These are phyloP conservation scores for Colletotrichum sp. DNA, from an alignment of 2,329 filamentous ascomycete species.

Conservation along the genomic window DNA sequence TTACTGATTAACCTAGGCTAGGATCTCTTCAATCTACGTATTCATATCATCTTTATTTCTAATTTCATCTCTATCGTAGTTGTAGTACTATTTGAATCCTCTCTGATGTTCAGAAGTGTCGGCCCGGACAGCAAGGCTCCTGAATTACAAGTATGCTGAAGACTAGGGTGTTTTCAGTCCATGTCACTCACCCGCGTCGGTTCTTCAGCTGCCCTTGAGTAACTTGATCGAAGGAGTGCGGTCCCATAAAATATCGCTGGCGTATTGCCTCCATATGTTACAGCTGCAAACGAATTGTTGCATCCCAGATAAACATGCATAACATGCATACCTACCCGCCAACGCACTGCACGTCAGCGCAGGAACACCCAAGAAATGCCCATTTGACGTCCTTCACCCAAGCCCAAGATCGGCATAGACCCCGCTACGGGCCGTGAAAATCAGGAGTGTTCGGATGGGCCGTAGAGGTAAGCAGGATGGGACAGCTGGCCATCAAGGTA, in stretches of 20 bases:
- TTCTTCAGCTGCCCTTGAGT: too few species aligned
- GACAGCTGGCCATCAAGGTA: neutral
- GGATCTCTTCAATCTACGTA: too few species aligned
- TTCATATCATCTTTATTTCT: too few species aligned
- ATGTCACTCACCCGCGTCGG: too few species aligned
- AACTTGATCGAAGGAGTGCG: neutral
- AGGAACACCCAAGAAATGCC: neutral
- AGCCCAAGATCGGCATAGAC: neutral
- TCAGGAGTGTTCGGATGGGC: neutral
- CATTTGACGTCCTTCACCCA: neutral
- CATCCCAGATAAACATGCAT: neutral
- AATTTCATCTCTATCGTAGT: too few species aligned
- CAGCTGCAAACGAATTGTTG: neutral
- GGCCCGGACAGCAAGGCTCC: too few species aligned
- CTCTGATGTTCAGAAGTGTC: too few species aligned
- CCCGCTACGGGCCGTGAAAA: neutral
- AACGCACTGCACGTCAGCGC: neutral
- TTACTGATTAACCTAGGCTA: too few species aligned
- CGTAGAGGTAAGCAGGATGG: neutral
- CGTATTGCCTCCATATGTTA: neutral
- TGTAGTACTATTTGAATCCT: too few species aligned
- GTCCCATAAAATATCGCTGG: rapidly evolving
- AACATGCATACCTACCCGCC: neutral
- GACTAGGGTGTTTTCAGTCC: too few species aligned
- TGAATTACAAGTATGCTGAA: too few species aligned